Evolutionary conservation across 2,329 filamentous ascomycete genomes (phyloP).

Genomic region (Colletotrichum shisoi): DNA sequence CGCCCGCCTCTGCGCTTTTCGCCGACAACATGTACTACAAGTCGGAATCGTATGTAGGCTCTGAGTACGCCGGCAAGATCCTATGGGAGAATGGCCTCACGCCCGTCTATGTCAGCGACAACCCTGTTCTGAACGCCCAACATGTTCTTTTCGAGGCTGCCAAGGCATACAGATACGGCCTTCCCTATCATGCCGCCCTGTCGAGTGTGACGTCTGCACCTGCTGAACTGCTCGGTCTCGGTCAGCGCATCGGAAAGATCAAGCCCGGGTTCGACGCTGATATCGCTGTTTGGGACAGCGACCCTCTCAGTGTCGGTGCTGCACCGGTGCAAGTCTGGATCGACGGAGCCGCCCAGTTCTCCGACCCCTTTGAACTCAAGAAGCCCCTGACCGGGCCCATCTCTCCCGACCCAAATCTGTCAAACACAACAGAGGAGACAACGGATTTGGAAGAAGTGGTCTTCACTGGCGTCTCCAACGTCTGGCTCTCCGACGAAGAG

Average conservation of each 20-base stretch:
- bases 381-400: slow-evolving; percentile 57
- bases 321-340: slow-evolving; percentile 70
- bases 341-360: slow-evolving; percentile 66
- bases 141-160: slow-evolving; percentile 73
- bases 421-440: slow-evolving; percentile 54
- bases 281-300: slow-evolving; percentile 69
- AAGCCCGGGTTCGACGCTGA: slow-evolving; percentile 70
- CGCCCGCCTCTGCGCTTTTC: slow-evolving; percentile 69
- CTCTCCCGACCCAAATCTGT: slow-evolving; percentile 52
- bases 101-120: slow-evolving; percentile 74
- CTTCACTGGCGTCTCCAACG: slow-evolving; percentile 64
- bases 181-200: slow-evolving; percentile 67
- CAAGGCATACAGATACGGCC: slow-evolving; percentile 66
- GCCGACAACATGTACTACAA: slow-evolving; percentile 79
- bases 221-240: slow-evolving; percentile 65
- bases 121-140: slow-evolving; percentile 74
- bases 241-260: slow-evolving; percentile 66
- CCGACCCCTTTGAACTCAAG: slow-evolving; percentile 61
- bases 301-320: slow-evolving; percentile 67
- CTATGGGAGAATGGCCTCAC: slow-evolving; percentile 71
- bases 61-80: slow-evolving; percentile 71
- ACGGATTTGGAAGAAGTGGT: slow-evolving; percentile 53
- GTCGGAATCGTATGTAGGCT: slow-evolving; percentile 69
- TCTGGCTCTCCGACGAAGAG: slow-evolving; percentile 57
- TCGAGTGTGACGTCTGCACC: slow-evolving; percentile 66